These are phyloP conservation scores for Purpureocillium takamizusanense DNA, from an alignment of 2,329 filamentous ascomycete species.

Conservation along the genomic window DNA sequence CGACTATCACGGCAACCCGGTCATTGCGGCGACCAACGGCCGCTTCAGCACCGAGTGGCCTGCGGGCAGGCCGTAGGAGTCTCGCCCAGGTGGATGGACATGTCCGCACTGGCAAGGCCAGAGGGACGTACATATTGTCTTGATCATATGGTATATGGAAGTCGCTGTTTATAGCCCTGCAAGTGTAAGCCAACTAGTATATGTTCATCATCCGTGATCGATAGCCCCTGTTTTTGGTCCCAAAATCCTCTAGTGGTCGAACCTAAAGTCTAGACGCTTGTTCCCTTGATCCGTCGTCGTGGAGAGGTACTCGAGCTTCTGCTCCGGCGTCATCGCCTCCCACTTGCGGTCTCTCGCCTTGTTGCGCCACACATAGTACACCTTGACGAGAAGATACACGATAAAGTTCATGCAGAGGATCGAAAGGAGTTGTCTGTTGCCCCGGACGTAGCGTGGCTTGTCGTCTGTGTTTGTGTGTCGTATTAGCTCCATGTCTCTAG, in stretches of 20 bases:
- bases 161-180: too few species aligned
- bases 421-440: conserved; percentile 39
- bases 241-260: conserved; percentile 37
- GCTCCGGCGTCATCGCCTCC: conserved; percentile 31
- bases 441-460: conserved; percentile 39
- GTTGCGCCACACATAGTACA: conserved; percentile 39
- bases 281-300: conserved; percentile 43
- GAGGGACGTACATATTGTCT: too few species aligned
- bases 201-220: too few species aligned
- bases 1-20: conserved; percentile 14
- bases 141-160: too few species aligned
- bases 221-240: too few species aligned
- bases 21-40: conserved; percentile 12
- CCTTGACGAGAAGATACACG: conserved; percentile 33
- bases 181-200: too few species aligned
- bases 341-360: conserved; percentile 31
- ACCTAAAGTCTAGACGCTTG: conserved; percentile 46
- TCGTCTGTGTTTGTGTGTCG: conserved; percentile 28
- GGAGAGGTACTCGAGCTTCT: conserved; percentile 37
- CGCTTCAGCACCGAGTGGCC: conserved; percentile 2
- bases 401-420: conserved; percentile 38
- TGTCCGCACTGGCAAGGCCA: too few species aligned
- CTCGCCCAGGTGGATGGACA: too few species aligned
- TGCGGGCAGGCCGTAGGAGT: too few species aligned
- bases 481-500: too few species aligned